Base-by-base conservation (phyloP, 257 asterid species). In the Plantago ovata region DNA sequence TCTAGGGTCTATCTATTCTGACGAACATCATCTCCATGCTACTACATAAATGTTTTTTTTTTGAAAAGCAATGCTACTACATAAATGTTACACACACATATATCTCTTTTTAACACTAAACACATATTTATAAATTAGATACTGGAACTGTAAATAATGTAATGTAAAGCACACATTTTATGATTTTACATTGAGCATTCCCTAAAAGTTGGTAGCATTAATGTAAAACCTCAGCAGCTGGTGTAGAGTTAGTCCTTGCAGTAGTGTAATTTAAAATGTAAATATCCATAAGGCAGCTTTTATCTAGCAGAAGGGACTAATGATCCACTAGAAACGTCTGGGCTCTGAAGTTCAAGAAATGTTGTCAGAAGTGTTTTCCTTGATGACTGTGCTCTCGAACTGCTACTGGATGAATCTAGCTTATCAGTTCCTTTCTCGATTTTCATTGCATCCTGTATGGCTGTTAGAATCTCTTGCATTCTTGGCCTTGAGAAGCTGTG, bases 321-420 rank as follows among this genome's bases (percentile, higher is more conserved):
- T 47, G 95, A 82, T 14, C 89, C 94, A 55, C 72, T 79, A 41
- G 97, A 89, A 64, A 93, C 43, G 53, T 84, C 83, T 13, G 98
- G 98, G 62, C 97, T 93, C 70, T 89, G 84, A 38, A 82, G 69
- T 65, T 92, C 98, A 45, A 93, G 97, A 70, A 93, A 89, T 79
- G 86, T 89, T 14, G 98, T 89, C 53, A 93, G 69, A 10, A 93
- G 90, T 56, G 98, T 93, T 67, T 79, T 93, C 48, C 98, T 58
- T 7, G 95, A 85, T 46, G 94, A 84, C 53, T 77, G 94, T n/a
- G 83, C 84, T 70, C 66, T 85, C 45, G 95, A 70, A 62, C 95
- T 28, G 7, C 36, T 28, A 28, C 4, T 79, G 0, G 77, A 77
- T 13, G 95, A 73, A 63, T 77, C 77, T 33, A 74, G 18, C 55